Conservation (phyloP, 1,284 basidiomycete species). For the Ceratobasidium sp. region DNA sequence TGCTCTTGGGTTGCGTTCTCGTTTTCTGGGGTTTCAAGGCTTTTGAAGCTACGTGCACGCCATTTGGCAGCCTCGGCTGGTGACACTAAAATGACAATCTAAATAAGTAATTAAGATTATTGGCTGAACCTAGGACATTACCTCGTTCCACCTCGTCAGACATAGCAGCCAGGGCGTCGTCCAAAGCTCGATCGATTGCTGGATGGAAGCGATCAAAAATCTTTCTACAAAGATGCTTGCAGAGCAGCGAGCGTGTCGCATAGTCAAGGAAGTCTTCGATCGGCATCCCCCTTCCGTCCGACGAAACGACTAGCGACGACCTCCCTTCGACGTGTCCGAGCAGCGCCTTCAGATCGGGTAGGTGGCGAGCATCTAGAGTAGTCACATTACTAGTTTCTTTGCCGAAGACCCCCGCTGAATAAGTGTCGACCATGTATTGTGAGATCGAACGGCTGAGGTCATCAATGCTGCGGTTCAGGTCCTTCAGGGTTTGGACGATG, state of each 20-base stretch:
- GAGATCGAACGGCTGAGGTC: constrained; percentile 26
- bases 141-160: background rate
- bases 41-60: constrained; percentile 25
- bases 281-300: constrained; percentile 3
- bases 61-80: constrained; percentile 22
- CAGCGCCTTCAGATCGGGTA: background rate
- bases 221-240: background rate
- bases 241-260: constrained; percentile 11
- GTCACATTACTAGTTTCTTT: constrained; percentile 19
- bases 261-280: constrained; percentile 26
- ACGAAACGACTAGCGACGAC: constrained; percentile 12
- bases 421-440: constrained; percentile 16
- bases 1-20: background rate
- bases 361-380: constrained; percentile 10
- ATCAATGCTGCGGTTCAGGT: constrained; percentile 22
- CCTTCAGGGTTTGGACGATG: background rate
- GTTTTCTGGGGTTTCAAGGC: constrained; percentile 4
- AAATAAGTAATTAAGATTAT: background rate
- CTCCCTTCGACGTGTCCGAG: constrained; percentile 5
- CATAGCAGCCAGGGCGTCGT: background rate
- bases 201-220: constrained; percentile 34
- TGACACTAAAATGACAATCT: background rate
- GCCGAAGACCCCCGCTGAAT: background rate
- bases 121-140: background rate
- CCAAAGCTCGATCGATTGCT: background rate